Percentiles rank a stretch among this genome's conserved stretches.
These are phyloP conservation scores for Lumnitzera littorea DNA, from an alignment of 345 rosid genomes.

Conservation along the genomic window DNA sequence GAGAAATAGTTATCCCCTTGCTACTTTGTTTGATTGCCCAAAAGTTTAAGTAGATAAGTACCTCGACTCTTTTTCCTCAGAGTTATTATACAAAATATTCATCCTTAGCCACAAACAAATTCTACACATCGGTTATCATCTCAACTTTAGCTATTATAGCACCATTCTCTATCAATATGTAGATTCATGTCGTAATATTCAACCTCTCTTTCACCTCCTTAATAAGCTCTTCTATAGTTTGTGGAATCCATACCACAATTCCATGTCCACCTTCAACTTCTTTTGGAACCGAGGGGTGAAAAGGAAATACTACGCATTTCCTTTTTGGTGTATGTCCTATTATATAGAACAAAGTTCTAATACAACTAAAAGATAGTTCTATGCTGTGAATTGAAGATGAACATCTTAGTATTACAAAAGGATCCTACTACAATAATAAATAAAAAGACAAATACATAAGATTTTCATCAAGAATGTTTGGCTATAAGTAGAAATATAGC, in stretches of 20 bases:
- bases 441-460: too few species aligned
- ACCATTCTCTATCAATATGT: slow-evolving; percentile 46
- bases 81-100: not conserved
- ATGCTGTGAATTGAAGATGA: too few species aligned
- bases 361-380: not conserved
- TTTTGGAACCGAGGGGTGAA: slow-evolving; percentile 39
- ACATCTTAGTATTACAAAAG: too few species aligned
- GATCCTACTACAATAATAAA: too few species aligned
- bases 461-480: too few species aligned
- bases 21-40: too few species aligned
- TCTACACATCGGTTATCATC: slow-evolving; percentile 56
- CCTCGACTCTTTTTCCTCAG: too few species aligned
- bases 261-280: slow-evolving; percentile 41
- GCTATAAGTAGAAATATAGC: too few species aligned
- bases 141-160: slow-evolving; percentile 47
- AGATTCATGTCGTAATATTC: slow-evolving; percentile 20
- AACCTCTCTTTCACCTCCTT: slow-evolving; percentile 32
- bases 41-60: too few species aligned
- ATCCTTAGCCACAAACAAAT: slow-evolving; percentile 36
- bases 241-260: slow-evolving; percentile 62
- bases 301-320: slow-evolving; percentile 63
- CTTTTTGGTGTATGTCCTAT: slow-evolving; percentile 6
- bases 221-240: slow-evolving; percentile 50
- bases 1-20: too few species aligned
- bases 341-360: not conserved